These are phyloP conservation scores for Neurospora sp. DNA, from an alignment of 2,329 filamentous ascomycete genomes.

Conservation along the genomic window DNA sequence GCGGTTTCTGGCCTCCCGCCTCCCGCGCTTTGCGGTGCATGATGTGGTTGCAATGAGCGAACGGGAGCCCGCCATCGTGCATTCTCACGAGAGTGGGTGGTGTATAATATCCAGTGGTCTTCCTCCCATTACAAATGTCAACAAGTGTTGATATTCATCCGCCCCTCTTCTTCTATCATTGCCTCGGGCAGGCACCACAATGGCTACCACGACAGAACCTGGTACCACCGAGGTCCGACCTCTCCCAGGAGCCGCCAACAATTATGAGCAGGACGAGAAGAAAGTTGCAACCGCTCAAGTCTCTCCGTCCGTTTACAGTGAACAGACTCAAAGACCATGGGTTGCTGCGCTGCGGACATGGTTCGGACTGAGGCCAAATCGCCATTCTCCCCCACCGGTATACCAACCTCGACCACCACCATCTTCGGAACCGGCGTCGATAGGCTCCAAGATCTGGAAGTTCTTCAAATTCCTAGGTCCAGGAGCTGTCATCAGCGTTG, in stretches of 20 bases:
- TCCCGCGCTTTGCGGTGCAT: neutral
- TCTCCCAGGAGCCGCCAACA: neutral
- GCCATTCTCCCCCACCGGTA: conserved; percentile 13
- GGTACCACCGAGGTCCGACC: neutral
- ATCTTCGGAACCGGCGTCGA: neutral
- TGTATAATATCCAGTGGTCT: neutral
- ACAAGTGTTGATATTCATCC: neutral
- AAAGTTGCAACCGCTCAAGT: neutral
- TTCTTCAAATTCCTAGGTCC: conserved; percentile 19
- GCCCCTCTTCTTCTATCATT: neutral
- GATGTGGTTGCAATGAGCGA: neutral
- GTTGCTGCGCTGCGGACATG: neutral
- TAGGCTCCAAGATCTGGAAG: conserved; percentile 9
- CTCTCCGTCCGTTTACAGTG: neutral
- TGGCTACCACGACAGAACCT: neutral
- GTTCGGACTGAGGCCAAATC: neutral
- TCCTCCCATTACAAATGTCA: neutral
- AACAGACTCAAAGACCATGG: neutral
- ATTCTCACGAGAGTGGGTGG: neutral
- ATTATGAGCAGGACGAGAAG: neutral
- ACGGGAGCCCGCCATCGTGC: neutral
- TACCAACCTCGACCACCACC: conserved; percentile 1
- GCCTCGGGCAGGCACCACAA: neutral
- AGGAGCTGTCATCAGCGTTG: conserved; percentile 21
- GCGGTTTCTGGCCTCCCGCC: neutral